Evolutionary conservation across 805 yeast genomes (phyloP), one percentile per base, ranked within the genome.

Genomic region (Saturnispora dispora): DNA sequence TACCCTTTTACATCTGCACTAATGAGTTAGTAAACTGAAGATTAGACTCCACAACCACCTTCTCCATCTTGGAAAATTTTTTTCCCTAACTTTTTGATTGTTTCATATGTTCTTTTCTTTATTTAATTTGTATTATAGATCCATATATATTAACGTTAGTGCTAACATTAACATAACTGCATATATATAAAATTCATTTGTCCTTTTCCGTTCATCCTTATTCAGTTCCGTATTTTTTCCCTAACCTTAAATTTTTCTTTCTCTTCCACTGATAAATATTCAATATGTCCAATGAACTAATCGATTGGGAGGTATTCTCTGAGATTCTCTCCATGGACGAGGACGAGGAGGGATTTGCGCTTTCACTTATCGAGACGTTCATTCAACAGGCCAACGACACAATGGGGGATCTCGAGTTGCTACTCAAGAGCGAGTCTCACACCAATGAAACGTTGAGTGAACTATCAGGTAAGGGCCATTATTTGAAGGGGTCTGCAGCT

Each of bases 301-400:
- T 93, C 54, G 90, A 89, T 65, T 88, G 96, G 96, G 71, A 78
- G 42, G 91, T 89, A 28, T 84, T 93, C 64, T 80, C 83, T 52
- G 98, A 93, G 71, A 75, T 93, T 52, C 77, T 90, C 47, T 82
- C 87, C 49, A 90, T 93, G 97, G 99, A 93, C 67, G 96, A 91
- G 62, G 98, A 91, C 61, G 96, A 86, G 63, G 93, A 90, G 53
- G 96, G 88, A 7, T 93, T 93, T 71, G 83, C 91, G 33, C 73
- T 80, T 59, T 76, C 85, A 36, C 73, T 93, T 52, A 83, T 91
- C 50, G 78, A 78, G 54, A 89, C 95, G 32, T 91, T 87, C 66
- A 87, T 85, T 52, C 96, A 88, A 52, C 99, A 93, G 69, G 96
- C 95, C 5, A 74, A 75, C 53, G 83, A 81, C 18, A 91, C 96